Evolutionary conservation across 441 rosid species (phyloP), one percentile per base, ranked within the genome.

Genomic region (Viola pubescens): DNA sequence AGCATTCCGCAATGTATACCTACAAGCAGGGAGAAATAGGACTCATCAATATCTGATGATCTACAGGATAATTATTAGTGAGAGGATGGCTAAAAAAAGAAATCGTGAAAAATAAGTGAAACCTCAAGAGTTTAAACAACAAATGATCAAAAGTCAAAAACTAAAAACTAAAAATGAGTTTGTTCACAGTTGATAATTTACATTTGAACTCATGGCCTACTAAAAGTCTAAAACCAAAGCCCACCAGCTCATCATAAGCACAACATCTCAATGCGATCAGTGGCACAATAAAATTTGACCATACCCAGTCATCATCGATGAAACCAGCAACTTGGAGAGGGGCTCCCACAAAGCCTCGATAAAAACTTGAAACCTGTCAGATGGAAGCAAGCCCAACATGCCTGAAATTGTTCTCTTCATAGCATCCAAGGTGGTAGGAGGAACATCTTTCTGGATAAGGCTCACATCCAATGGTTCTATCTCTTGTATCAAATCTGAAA

Each of bases 221-320:
- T 26, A 26, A 26, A 26, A 26, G 34, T 26, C 34, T 26, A 26
- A 26, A 26, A 26, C 34, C 34, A 26, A 26, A 26, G 34, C 34
- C 34, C 34, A 26, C 34, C 34, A 26, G 2, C 34, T 26, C 34
- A 26, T 26, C 34, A 26, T 26, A 26, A 26, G 34, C 34, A 26
- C 26, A 19, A 19, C 26, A 19, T 19, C 34, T 26, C 3, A 26
- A 26, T 26, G 34, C 34, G 2, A 26, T 26, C 34, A 37, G 7
- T 12, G 54, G 4, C 52, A 37, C 19, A 9, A n/a, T 2, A 44
- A 54, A 58, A 54, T 49, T 48, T 54, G 68, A 46, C 2, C 81
- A 69, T 87, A 91, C 98, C 98, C 98, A 16, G 98, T 91, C 96
- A 86, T 91, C 89, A 91, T 86, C 38, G 98, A 91, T 38, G 98